phyloP scores from a whole-genome alignment of 1,139 yeast genomes.

The Candida neerlandica region DNA sequence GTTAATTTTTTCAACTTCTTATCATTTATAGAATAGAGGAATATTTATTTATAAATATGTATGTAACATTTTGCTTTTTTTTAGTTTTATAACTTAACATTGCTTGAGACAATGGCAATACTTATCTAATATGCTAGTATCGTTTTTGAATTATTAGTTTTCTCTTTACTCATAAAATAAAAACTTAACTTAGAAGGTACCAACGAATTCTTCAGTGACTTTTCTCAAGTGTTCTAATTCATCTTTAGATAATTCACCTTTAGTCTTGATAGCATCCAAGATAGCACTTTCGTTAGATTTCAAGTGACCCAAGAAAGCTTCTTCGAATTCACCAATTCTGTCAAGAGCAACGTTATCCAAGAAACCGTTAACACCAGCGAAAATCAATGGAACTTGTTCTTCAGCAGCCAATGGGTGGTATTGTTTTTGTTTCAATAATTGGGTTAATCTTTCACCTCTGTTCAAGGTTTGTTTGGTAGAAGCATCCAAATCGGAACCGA shows the following conservation, averaged over 20 bases:
- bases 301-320: slow-evolving; percentile 86
- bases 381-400: slow-evolving; percentile 98
- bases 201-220: slow-evolving; percentile 89
- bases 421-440: slow-evolving; percentile 97
- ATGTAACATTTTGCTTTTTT: slow-evolving; percentile 4
- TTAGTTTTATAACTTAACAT: background rate
- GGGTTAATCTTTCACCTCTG: slow-evolving; percentile 99
- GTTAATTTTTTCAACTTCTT: background rate
- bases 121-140: slow-evolving; percentile 1
- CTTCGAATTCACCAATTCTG: slow-evolving; percentile 90
- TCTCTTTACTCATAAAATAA: no score
- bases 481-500: slow-evolving; percentile 99
- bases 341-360: slow-evolving; percentile 85
- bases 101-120: background rate
- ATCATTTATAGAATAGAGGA: slow-evolving; percentile 2
- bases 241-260: slow-evolving; percentile 92
- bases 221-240: slow-evolving; percentile 83
- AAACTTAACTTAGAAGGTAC: slow-evolving; percentile 59
- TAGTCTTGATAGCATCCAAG: slow-evolving; percentile 78
- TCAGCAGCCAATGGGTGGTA: slow-evolving; percentile 96
- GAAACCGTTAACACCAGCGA: slow-evolving; percentile 99
- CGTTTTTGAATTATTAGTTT: background rate
- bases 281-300: slow-evolving; percentile 87
- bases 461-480: slow-evolving; percentile 98
- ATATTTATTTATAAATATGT: slow-evolving; percentile 9